Conservation (phyloP, 1,139 yeast genomes). For the Kurtzmaniella quercitrusa region DNA sequence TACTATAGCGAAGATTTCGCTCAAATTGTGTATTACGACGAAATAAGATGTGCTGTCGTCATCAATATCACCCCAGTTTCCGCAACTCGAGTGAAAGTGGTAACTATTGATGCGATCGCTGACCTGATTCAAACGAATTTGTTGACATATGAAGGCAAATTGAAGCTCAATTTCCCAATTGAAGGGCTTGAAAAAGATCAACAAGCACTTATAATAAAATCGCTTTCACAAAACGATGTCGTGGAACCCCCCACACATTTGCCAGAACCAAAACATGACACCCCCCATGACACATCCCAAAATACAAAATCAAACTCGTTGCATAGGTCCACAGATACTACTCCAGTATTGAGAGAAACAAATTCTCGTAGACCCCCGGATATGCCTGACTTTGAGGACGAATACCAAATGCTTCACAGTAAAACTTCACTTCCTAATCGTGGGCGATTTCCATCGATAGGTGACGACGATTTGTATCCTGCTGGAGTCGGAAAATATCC, state of each 20-base stretch:
- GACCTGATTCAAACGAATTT: background rate
- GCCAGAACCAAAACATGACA: background rate
- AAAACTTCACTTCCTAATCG: slow-evolving; percentile 11
- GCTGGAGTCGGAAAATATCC: slow-evolving; percentile 45
- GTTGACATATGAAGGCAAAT: background rate
- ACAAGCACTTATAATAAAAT: background rate
- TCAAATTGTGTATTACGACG: slow-evolving; percentile 1
- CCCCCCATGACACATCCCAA: background rate
- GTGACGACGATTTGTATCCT: slow-evolving; percentile 51
- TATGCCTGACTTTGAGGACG: slow-evolving; percentile 59
- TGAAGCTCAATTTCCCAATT: background rate
- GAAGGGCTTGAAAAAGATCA: background rate
- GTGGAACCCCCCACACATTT: background rate
- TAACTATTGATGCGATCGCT: background rate
- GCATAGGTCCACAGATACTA: background rate
- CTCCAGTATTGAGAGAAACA: background rate
- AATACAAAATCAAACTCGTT: background rate
- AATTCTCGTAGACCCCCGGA: slow-evolving; percentile 19
- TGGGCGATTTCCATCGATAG: slow-evolving; percentile 32
- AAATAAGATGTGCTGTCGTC: background rate
- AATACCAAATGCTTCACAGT: slow-evolving; percentile 35
- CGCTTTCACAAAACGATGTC: background rate
- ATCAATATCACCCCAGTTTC: background rate
- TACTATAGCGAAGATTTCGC: background rate
- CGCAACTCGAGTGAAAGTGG: background rate